A percentile compares a stretch with the other conserved stretches of the same genome.
These are phyloP conservation scores for Fomitopsis betulina DNA, from an alignment of 1,284 basidiomycete genomes.

Conservation along the genomic window DNA sequence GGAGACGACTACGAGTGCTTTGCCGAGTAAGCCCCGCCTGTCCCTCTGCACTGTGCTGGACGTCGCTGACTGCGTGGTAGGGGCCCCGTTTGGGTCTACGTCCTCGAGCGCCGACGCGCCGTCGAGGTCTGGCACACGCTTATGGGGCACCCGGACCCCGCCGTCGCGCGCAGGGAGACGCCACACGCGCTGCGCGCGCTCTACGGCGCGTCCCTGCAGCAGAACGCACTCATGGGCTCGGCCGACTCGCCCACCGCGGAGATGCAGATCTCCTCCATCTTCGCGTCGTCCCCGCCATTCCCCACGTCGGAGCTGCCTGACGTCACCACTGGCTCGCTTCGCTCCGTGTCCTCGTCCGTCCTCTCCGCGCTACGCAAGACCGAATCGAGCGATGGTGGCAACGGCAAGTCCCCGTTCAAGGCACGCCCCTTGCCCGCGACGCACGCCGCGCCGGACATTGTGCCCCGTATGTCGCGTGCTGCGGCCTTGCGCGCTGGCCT, in stretches of 20 bases:
- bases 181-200: constrained; percentile 65
- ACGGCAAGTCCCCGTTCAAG: constrained; percentile 53
- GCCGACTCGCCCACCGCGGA: constrained; percentile 61
- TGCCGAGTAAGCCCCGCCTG: constrained; percentile 53
- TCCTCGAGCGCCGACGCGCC: constrained; percentile 72
- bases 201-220: constrained; percentile 48
- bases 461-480: constrained; percentile 73
- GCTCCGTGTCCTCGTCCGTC: constrained; percentile 42
- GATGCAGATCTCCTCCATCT: constrained; percentile 69
- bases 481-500: constrained; percentile 70
- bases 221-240: constrained; percentile 71
- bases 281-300: constrained; percentile 76
- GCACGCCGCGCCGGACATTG: constrained; percentile 57
- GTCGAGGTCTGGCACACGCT: constrained; percentile 73
- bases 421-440: constrained; percentile 71
- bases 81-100: constrained; percentile 82
- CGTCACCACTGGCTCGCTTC: constrained; percentile 36
- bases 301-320: constrained; percentile 59
- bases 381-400: constrained; percentile 31
- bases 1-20: constrained; percentile 69
- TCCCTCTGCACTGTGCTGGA: not conserved
- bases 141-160: constrained; percentile 62
- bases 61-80: constrained; percentile 30
- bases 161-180: constrained; percentile 45
- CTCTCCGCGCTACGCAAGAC: constrained; percentile 40